Base-by-base conservation (phyloP, 2,329 filamentous ascomycete species). In the Apiospora saccharicola region DNA sequence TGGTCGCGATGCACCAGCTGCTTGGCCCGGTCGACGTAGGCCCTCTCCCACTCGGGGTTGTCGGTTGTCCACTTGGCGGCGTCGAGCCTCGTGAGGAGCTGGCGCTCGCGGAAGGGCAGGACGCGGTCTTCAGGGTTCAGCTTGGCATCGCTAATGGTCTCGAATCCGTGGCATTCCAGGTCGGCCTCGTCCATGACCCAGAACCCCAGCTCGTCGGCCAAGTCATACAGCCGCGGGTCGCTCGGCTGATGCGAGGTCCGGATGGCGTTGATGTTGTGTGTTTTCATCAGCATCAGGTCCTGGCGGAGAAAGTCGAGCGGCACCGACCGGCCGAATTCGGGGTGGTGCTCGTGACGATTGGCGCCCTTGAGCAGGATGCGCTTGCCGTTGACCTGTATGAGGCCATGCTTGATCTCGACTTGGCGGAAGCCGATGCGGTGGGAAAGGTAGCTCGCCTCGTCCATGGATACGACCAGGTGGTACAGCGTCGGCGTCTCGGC, bases 1-100 rank as follows among this genome's bases (percentile, higher is more conserved):
- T 91, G 91, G 78, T 92, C 90, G 67, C 91, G 85, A 74, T 87
- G 85, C 1, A 93, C 87, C 71, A 93, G 82, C 74, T 92, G 90
- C 44, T 84, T 81, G n/a, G 89, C 89, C 3, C 91, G 88, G 77
- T 93, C 91, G 8, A 93, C 80, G 75, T 93, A 93, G 0, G 90
- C 88, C 8, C 87, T 84, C 71, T 84, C 83, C 90, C 89, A 91
- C 0, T 83, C 84, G 1, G 86, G 85, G 71, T 90, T 90, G 75
- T 90, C 85, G 0, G 86, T 87, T 0, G 87, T 87, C 81, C 85
- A 90, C 71, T 85, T 82, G 0, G 84, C 85, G 22, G 82, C 81
- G 7, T 80, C 74, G 1, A 75, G 77, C 43, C 82, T 79, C 2
- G 82, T 81, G 7, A 81, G 75, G 43, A 80, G 78, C 70, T 80